Percentiles rank a stretch among this genome's conserved stretches.
Evolutionary conservation across 495 filamentous ascomycete genomes (phyloP).

Genomic region (Haplographium delicatum): DNA sequence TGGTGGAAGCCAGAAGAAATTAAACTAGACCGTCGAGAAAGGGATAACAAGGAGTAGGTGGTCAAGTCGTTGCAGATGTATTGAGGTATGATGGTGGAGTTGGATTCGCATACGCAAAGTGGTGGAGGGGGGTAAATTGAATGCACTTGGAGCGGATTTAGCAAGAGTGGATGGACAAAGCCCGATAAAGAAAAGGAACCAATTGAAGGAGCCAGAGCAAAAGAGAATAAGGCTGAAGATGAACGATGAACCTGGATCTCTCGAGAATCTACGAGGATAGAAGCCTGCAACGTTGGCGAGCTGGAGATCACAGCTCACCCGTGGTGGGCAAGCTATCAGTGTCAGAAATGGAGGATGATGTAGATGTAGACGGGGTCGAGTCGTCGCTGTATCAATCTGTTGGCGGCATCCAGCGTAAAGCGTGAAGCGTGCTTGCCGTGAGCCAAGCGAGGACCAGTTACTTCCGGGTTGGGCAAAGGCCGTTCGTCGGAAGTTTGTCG

Average conservation of each 20-base stretch:
- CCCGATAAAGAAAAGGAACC: not conserved
- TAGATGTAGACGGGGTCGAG: too few species aligned
- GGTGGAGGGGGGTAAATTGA: slow-evolving; percentile 18
- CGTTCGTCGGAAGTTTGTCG: too few species aligned
- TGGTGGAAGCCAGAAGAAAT: slow-evolving; percentile 1
- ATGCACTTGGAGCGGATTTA: not conserved
- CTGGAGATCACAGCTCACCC: not conserved
- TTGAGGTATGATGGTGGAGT: slow-evolving; percentile 9
- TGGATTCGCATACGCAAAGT: slow-evolving; percentile 9
- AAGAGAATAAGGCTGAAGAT: too few species aligned
- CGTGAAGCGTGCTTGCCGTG: too few species aligned
- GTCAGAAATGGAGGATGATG: too few species aligned
- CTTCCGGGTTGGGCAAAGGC: too few species aligned
- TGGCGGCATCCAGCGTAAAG: too few species aligned
- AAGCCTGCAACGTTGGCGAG: not conserved
- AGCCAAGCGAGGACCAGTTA: too few species aligned
- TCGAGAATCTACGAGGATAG: not conserved
- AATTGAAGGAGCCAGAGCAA: not conserved
- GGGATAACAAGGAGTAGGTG: not conserved
- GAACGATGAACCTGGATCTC: too few species aligned
- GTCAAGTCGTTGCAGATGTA: slow-evolving; percentile 1
- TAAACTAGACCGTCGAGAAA: not conserved
- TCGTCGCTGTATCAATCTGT: too few species aligned
- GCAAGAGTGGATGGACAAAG: not conserved
- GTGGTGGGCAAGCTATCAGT: slow-evolving; percentile 1